Evolutionary conservation across 2,329 filamentous ascomycete species (phyloP), one percentile per base, ranked within the genome.

Genomic region (Ustilaginoidea virens): DNA sequence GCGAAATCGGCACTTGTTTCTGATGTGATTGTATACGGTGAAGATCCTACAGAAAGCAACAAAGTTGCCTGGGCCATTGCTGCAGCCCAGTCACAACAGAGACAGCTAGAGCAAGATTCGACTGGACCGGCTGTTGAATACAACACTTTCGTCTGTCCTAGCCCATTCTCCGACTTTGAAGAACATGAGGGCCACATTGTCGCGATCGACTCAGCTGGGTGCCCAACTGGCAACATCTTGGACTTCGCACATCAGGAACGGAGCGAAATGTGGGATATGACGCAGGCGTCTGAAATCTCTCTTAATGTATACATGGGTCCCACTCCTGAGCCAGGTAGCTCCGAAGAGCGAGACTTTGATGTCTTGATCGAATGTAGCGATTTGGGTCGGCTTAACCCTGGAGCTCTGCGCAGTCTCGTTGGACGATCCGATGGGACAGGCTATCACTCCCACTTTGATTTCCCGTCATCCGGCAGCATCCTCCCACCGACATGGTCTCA

Each of bases 401-500:
- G 63, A n/a, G 64, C 68, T 5, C 58, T 94, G 26, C 63, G 69
- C 33, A 58, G 66, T 28, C 60, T 86, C 32, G 66, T 72, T 17
- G 66, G 77, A 40, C 55, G 66, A 33, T 45, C 66, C 1, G 52
- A 64, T 25, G 55, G 60, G 9, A 53, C 56, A 5, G 43, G 43
- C 20, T 48, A 45, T 19, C 45, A 45, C 17, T 41, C 36, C 5
- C 47, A 47, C 16, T 44, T 54, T n/a, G 80, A 92, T 39, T 96
- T 96, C 36, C 87, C 87, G 1, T 90, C 85, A 0, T 94, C 87
- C 2, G 90, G 90, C n/a, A 92, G 82, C 43, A 80, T 96, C 31
- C 65, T 87, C 43, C 77, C 82, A 3, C 80, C 85, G 2, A 80
- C 78, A 0, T 92, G 80, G 69, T 82, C 79, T 1, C 80, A 86